A percentile compares a stretch with the other conserved stretches of the same genome.
phyloP scores from a whole-genome alignment of 495 filamentous ascomycete species.

The Neurospora cerealis region DNA sequence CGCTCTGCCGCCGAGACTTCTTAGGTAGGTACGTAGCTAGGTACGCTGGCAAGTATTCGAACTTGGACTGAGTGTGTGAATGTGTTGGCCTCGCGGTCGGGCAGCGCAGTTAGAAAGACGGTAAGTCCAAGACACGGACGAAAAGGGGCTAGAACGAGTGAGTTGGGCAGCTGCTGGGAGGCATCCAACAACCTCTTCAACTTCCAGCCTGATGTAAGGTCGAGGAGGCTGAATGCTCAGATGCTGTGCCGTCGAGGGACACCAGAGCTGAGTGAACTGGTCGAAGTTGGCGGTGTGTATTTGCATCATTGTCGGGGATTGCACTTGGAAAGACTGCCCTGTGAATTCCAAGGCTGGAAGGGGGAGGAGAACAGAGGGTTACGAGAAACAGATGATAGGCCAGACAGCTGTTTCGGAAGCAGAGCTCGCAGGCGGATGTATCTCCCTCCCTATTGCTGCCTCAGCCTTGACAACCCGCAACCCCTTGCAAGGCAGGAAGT shows the following conservation, averaged over 20 bases:
- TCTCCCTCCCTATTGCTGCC: background rate
- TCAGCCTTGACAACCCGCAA: background rate
- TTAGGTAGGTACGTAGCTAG: background rate
- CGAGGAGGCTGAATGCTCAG: too few relatives aligned
- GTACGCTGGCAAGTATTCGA: background rate
- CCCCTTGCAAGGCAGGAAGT: background rate
- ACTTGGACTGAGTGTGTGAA: background rate
- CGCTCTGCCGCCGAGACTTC: background rate
- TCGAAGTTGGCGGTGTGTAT: background rate
- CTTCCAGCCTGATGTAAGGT: too few relatives aligned
- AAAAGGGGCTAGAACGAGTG: too few relatives aligned
- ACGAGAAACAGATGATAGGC: background rate
- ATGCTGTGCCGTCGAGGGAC: background rate
- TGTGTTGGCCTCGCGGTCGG: background rate
- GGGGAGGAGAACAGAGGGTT: background rate
- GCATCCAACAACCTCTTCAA: background rate
- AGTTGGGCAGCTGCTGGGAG: background rate
- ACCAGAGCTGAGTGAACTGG: background rate
- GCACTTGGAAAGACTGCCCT: background rate
- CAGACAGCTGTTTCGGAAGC: background rate
- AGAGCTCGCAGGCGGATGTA: background rate
- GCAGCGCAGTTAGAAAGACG: background rate
- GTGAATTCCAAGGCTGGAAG: too few relatives aligned
- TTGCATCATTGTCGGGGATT: background rate
- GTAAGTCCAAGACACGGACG: background rate